These are phyloP conservation scores for Agaricus sinodeliciosus DNA, from an alignment of 768 basidiomycete species.

Conservation along the genomic window DNA sequence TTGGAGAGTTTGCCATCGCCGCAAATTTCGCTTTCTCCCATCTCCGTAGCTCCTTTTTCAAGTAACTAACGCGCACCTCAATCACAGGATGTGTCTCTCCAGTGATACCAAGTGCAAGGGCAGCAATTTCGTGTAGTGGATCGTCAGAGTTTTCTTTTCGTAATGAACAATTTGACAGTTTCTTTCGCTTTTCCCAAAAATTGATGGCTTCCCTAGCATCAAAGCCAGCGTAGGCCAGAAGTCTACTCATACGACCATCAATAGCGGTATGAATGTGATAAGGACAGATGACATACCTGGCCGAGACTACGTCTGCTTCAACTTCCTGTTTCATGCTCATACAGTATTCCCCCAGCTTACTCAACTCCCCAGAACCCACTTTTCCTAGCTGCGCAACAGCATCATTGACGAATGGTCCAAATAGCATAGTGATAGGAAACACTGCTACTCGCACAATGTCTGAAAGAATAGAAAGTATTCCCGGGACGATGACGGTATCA, in stretches of 20 bases:
- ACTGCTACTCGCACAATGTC: slow-evolving; percentile 74
- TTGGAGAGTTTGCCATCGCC: slow-evolving; percentile 9
- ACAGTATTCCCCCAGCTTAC: slow-evolving; percentile 66
- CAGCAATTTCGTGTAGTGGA: slow-evolving; percentile 7
- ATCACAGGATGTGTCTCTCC: slow-evolving; percentile 64
- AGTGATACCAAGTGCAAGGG: slow-evolving; percentile 28
- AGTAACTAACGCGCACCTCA: slow-evolving; percentile 50
- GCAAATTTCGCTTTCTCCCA: slow-evolving; percentile 56
- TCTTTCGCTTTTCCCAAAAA: slow-evolving; percentile 72
- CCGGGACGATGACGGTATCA: slow-evolving; percentile 75
- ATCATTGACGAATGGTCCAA: slow-evolving; percentile 95
- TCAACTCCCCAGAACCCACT: slow-evolving; percentile 69
- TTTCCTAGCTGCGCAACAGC: slow-evolving; percentile 79
- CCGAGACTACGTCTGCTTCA: slow-evolving; percentile 88
- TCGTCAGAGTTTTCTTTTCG: slow-evolving; percentile 14
- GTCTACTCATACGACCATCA: slow-evolving; percentile 31
- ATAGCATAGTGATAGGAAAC: slow-evolving; percentile 85
- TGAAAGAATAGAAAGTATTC: slow-evolving; percentile 65
- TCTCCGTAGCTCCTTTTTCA: slow-evolving; percentile 60
- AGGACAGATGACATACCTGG: slow-evolving; percentile 43
- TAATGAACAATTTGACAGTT: slow-evolving; percentile 36
- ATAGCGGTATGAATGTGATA: not conserved
- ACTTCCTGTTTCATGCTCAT: slow-evolving; percentile 81
- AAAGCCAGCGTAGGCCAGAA: slow-evolving; percentile 90
- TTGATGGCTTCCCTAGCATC: slow-evolving; percentile 75